phyloP scores from a whole-genome alignment of 208 protist genomes.

The Naegleria lovaniensis region DNA sequence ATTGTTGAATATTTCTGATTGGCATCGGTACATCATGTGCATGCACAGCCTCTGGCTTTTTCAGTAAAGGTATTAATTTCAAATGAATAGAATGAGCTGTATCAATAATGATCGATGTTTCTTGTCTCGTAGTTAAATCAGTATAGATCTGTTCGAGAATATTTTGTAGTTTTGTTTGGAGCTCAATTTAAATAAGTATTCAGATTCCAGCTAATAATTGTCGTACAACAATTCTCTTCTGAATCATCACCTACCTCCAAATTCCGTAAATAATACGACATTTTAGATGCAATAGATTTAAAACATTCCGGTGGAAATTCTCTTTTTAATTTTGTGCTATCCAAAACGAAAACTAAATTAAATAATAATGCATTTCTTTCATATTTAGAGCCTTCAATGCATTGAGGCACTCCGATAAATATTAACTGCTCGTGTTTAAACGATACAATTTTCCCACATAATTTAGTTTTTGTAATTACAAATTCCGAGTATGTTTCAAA shows the following conservation, averaged over 20 bases:
- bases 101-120: neutral
- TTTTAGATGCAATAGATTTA: neutral
- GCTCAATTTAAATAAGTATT: neutral
- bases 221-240: neutral
- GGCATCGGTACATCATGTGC: neutral
- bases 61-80: neutral
- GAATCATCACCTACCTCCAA: neutral
- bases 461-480: slow-evolving; percentile 20
- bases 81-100: neutral
- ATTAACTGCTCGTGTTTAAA: neutral
- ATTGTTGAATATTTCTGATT: neutral
- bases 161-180: neutral
- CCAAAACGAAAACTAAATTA: slow-evolving; percentile 27
- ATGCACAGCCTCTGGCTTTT: neutral
- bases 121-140: neutral
- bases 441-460: neutral
- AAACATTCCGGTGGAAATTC: neutral
- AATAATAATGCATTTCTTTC: slow-evolving; percentile 30
- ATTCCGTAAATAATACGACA: neutral
- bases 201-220: neutral
- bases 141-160: neutral
- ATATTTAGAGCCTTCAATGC: slow-evolving; percentile 27
- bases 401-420: slow-evolving; percentile 23
- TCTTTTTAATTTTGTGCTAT: neutral
- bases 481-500: slow-evolving; percentile 29